Evolutionary conservation across 116 monocot species (phyloP).

Genomic region (Zostera marina): DNA sequence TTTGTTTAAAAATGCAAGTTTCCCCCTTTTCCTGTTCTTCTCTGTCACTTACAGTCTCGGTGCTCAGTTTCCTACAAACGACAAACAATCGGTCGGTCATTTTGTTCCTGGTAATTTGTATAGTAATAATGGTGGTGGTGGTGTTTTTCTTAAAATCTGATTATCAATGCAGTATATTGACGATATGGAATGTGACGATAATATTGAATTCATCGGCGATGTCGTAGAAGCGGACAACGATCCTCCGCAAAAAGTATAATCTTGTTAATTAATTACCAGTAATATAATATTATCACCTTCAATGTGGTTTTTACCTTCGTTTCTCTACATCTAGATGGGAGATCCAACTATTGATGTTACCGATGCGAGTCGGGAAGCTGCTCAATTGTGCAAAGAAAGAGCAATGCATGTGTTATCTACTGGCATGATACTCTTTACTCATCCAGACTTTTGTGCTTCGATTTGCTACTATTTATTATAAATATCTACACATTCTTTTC

Average conservation of each 20-base stretch:
- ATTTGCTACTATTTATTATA: too few relatives aligned
- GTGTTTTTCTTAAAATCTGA: too few relatives aligned
- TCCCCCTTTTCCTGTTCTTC: not conserved
- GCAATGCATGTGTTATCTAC: conserved; percentile 53
- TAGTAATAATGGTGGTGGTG: too few relatives aligned
- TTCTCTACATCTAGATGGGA: conserved; percentile 51
- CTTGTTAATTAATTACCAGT: too few relatives aligned
- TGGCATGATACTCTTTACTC: conserved; percentile 18
- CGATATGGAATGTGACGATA: conserved; percentile 5
- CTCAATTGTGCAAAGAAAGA: conserved; percentile 55
- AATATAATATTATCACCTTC: too few relatives aligned
- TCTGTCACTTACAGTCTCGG: conserved; percentile 33
- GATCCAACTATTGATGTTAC: conserved; percentile 61
- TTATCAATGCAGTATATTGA: not conserved
- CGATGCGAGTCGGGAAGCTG: conserved; percentile 59
- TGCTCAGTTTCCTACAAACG: conserved; percentile 21
- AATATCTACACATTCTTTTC: too few relatives aligned
- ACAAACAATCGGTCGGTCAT: not conserved
- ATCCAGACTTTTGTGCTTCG: not conserved
- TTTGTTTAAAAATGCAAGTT: not conserved
- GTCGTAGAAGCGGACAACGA: conserved; percentile 72
- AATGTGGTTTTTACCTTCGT: not conserved
- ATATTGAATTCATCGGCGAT: conserved; percentile 73
- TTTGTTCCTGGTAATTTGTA: not conserved
- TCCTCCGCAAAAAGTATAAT: conserved; percentile 62